These are phyloP conservation scores for Leccinum ochraceum DNA, from an alignment of 768 basidiomycete genomes.

Conservation along the genomic window DNA sequence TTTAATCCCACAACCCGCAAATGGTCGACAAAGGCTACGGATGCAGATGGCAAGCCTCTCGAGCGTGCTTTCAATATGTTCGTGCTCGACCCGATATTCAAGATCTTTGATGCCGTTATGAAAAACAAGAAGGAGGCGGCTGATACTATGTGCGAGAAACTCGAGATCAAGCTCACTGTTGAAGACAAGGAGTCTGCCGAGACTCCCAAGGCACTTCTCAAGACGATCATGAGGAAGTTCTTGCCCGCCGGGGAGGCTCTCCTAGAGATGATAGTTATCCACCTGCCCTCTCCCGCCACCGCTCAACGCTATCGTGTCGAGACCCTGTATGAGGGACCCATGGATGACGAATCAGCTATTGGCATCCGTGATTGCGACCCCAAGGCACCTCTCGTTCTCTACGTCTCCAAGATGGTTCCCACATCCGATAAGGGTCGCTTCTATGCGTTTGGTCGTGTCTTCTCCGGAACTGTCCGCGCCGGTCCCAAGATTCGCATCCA, in stretches of 20 bases:
- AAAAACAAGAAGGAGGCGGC: constrained; percentile 97
- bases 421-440: constrained; percentile 99
- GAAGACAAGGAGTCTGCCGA: constrained; percentile 89
- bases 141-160: constrained; percentile 87
- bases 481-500: constrained; percentile 99
- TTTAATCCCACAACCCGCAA: constrained; percentile 97
- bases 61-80: constrained; percentile 99
- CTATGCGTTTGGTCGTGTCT: constrained; percentile 99
- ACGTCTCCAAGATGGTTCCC: constrained; percentile 99
- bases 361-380: constrained; percentile 98
- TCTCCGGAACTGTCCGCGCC: constrained; percentile 95
- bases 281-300: constrained; percentile 95
- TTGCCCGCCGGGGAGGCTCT: constrained; percentile 98
- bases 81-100: constrained; percentile 99
- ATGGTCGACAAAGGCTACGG: constrained; percentile 81
- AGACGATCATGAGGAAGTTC: constrained; percentile 99
- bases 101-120: constrained; percentile 97
- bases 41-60: constrained; percentile 84
- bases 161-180: constrained; percentile 83
- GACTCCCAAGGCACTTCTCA: constrained; percentile 87
- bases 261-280: constrained; percentile 99
- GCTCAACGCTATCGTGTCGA: constrained; percentile 99
- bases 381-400: constrained; percentile 93
- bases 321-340: constrained; percentile 99
- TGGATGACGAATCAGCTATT: constrained; percentile 99